Evolutionary conservation across 148 eudicot genomes (phyloP), one percentile per base, ranked within the genome.

Genomic region (Heliamphora exappendiculata): DNA sequence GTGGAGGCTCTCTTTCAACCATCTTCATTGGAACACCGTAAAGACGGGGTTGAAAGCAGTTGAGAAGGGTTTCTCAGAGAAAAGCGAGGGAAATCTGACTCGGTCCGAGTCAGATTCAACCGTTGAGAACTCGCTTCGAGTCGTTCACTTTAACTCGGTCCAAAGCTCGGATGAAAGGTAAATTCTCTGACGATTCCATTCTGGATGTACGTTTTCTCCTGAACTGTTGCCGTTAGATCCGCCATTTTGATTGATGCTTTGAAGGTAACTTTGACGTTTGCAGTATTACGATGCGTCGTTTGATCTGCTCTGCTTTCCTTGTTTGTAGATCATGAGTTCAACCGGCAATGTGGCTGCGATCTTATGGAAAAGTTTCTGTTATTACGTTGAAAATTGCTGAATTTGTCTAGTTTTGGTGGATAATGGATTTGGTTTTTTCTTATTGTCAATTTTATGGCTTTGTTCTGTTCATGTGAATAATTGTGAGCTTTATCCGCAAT

Each of bases 71-170:
- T 47, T 47, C 12, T 14, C 1, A 31, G 7, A 31, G 26, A 31
- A 62, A 62, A 33, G 62, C 63, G 78, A 66, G 72, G 72, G 72
- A 66, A 75, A 36, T 49, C 64, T 41, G 62, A 50, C 63, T 51
- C 72, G 34, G 37, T 24, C 72, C 63, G 55, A 28, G 77, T 74
- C 63, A 50, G 36, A 65, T 34, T 76, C 72, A 36, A 36, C 70
- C 70, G 42, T 63, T 75, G 69, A 66, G 34, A 63, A 34, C 59
- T 63, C 60, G 59, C 77, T 42, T 12, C 8, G 75, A 75, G 58
- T 70, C 39, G 17, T 44, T 16, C 26, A 8, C 63, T 8, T 1
- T 57, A 34, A 54, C 75, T 33, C 62, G 2, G 29, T 72, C 63
- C 47, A n/a, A 19, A 36, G 63, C 37, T 76, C 34, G 44, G 64